Evolutionary conservation across 2,329 filamentous ascomycete genomes (phyloP).

Genomic region (Nemania abortiva): DNA sequence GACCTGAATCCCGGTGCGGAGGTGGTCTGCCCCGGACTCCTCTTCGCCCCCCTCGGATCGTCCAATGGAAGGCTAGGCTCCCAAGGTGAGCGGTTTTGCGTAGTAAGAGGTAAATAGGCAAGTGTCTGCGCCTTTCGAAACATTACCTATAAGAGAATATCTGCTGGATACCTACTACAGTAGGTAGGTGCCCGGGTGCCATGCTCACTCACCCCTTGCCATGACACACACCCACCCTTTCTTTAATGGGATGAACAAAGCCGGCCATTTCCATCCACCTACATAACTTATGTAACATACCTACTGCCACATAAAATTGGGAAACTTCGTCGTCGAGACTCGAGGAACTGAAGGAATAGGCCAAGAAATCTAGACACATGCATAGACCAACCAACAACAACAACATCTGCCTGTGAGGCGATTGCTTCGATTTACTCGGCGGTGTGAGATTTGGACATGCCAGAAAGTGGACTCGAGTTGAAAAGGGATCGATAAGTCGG

Average conservation of each 20-base stretch:
- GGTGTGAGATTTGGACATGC: too few species aligned
- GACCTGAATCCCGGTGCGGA: constrained; percentile 41
- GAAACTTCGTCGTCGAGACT: not conserved
- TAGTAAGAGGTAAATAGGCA: constrained; percentile 9
- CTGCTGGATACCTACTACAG: not conserved
- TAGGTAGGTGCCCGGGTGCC: too few species aligned
- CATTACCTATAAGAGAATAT: not conserved
- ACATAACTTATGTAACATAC: too few species aligned
- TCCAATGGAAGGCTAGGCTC: constrained; percentile 32
- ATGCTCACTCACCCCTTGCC: not conserved
- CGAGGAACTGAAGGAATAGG: not conserved
- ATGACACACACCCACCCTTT: not conserved
- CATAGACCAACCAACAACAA: not conserved
- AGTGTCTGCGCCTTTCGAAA: not conserved
- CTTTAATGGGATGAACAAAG: not conserved
- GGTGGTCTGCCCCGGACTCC: constrained; percentile 36
- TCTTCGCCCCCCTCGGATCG: constrained; percentile 20
- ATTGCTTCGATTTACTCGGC: not conserved
- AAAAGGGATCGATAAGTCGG: too few species aligned
- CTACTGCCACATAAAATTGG: not conserved
- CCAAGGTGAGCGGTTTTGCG: constrained; percentile 17
- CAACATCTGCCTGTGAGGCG: not conserved
- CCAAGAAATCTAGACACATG: not conserved
- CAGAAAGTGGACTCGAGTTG: too few species aligned
- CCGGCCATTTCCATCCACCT: not conserved